A percentile compares a stretch with the other conserved stretches of the same genome.
phyloP scores from a whole-genome alignment of 441 rosid species.

The Macaranga tanarius region DNA sequence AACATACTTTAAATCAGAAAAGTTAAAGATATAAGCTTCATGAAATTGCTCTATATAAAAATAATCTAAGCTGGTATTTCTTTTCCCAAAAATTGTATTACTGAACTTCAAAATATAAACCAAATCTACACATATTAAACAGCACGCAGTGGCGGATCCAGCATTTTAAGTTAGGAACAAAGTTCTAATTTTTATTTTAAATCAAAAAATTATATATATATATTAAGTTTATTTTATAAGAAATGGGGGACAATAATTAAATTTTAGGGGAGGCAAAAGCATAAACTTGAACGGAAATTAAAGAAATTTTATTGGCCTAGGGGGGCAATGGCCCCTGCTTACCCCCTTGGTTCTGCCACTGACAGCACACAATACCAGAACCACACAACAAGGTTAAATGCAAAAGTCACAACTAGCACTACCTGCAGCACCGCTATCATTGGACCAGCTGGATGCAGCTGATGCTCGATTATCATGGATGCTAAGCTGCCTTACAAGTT shows the following conservation, averaged over 20 bases:
- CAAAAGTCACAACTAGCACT: constrained; percentile 6
- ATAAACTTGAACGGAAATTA: too few relatives aligned
- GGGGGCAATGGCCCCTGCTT: too few relatives aligned
- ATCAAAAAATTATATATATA: too few relatives aligned
- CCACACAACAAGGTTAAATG: not conserved
- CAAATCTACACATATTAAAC: not conserved
- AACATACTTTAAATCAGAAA: not conserved
- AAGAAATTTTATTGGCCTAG: too few relatives aligned
- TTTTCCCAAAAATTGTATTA: not conserved
- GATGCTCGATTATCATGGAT: constrained; percentile 91
- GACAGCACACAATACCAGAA: too few relatives aligned
- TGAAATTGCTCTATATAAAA: not conserved
- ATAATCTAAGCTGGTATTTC: not conserved
- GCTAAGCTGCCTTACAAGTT: constrained; percentile 83
- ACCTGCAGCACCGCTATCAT: constrained; percentile 58
- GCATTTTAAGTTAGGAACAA: too few relatives aligned
- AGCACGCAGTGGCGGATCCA: not conserved
- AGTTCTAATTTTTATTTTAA: too few relatives aligned
- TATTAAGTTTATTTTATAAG: too few relatives aligned
- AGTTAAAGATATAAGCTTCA: not conserved
- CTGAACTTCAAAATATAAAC: not conserved
- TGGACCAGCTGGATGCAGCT: constrained; percentile 81
- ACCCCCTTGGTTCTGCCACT: too few relatives aligned
- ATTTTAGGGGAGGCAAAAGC: too few relatives aligned
- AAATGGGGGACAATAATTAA: too few relatives aligned